Evolutionary conservation across 352 stramenopile species (phyloP).

Genomic region (Phytopythium sindhum): DNA sequence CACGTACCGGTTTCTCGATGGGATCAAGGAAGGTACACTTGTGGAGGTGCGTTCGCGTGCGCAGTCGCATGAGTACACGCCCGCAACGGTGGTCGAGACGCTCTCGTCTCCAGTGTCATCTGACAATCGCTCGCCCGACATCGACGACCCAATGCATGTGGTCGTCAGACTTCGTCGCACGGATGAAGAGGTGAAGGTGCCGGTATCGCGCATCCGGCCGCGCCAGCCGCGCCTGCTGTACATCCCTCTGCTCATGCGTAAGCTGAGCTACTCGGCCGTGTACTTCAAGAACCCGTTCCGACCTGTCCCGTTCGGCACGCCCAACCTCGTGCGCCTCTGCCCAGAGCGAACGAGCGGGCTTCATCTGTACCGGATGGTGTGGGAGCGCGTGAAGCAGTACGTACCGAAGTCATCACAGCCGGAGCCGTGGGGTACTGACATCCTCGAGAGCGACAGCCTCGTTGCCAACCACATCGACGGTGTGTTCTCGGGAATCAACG

Average conservation of each 20-base stretch:
- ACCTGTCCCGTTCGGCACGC: slow-evolving; percentile 79
- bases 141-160: slow-evolving; percentile 49
- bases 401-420: slow-evolving; percentile 39
- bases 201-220: slow-evolving; percentile 56
- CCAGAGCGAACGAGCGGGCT: slow-evolving; percentile 78
- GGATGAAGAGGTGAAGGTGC: slow-evolving; percentile 75
- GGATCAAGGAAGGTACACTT: slow-evolving; percentile 48
- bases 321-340: slow-evolving; percentile 82
- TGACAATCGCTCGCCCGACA: slow-evolving; percentile 12
- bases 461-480: slow-evolving; percentile 76
- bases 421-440: slow-evolving; percentile 30
- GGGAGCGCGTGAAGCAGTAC: slow-evolving; percentile 81
- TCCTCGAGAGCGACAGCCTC: slow-evolving; percentile 16
- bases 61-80: slow-evolving; percentile 71
- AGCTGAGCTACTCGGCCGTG: slow-evolving; percentile 83
- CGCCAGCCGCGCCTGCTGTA: slow-evolving; percentile 74
- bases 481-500: slow-evolving; percentile 74
- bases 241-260: slow-evolving; percentile 76
- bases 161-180: slow-evolving; percentile 59
- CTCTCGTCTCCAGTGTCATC: slow-evolving; percentile 13
- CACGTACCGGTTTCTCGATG: slow-evolving; percentile 51
- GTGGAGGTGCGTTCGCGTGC: slow-evolving; percentile 71
- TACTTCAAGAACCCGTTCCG: slow-evolving; percentile 90
- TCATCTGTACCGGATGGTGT: slow-evolving; percentile 80
- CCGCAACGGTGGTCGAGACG: slow-evolving; percentile 57